These are phyloP conservation scores for Endoconidiophora polonica DNA, from an alignment of 2,329 filamentous ascomycete genomes.

Conservation along the genomic window DNA sequence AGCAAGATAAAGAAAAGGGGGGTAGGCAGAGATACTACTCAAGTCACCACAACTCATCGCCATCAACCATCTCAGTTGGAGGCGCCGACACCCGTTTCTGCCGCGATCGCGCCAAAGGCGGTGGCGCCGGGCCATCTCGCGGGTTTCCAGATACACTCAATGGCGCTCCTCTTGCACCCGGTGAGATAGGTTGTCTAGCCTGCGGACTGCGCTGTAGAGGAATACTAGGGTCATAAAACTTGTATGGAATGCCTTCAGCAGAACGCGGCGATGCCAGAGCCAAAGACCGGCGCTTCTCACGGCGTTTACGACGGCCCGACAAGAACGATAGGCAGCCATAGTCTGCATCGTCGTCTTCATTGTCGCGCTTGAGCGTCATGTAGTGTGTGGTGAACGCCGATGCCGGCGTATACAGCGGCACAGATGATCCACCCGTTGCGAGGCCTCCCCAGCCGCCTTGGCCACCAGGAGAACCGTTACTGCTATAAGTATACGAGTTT, in stretches of 20 bases:
- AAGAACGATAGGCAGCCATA: neutral
- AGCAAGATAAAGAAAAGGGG: neutral
- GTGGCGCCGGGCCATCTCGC: constrained; percentile 5
- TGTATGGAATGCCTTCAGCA: constrained; percentile 8
- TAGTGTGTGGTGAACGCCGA: neutral
- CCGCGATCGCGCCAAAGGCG: neutral
- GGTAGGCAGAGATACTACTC: neutral
- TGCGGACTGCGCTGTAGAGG: neutral
- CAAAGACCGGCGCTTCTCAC: constrained; percentile 13
- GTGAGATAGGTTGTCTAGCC: neutral
- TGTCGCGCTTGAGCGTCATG: neutral
- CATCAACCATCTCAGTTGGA: constrained; percentile 11
- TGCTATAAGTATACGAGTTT: too few relatives aligned
- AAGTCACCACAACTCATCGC: constrained; percentile 12
- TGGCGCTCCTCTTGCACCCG: constrained; percentile 1
- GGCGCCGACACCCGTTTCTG: constrained; percentile 4
- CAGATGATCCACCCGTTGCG: too few relatives aligned
- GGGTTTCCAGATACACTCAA: constrained; percentile 6
- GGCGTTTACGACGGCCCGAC: neutral
- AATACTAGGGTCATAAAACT: constrained; percentile 7
- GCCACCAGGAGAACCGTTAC: too few relatives aligned
- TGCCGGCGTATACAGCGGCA: too few relatives aligned
- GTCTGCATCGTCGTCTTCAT: neutral
- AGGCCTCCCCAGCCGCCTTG: too few relatives aligned
- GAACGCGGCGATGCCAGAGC: neutral